These are phyloP conservation scores for Fusarium multiceps DNA, from an alignment of 2,329 filamentous ascomycete species.

Conservation along the genomic window DNA sequence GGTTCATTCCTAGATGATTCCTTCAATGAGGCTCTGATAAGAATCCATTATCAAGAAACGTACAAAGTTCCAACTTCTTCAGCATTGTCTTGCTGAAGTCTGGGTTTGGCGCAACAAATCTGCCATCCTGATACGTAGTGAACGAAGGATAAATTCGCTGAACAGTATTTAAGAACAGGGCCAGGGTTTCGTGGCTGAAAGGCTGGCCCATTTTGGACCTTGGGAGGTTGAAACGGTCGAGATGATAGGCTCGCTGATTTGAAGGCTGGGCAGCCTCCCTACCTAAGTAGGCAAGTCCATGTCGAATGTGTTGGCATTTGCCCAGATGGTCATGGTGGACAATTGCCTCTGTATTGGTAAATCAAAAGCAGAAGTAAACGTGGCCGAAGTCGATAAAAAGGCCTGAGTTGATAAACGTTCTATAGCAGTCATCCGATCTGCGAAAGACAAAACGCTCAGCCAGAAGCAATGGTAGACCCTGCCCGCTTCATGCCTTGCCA, in stretches of 20 bases:
- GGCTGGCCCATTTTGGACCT: background rate
- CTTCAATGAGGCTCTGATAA: background rate
- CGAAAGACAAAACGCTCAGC: slow-evolving; percentile 2
- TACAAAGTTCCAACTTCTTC: slow-evolving; percentile 16
- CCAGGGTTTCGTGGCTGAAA: slow-evolving; percentile 2
- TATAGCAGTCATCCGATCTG: background rate
- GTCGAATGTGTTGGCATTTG: slow-evolving; percentile 9
- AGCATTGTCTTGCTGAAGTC: slow-evolving; percentile 10
- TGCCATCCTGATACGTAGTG: background rate
- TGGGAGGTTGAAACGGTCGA: background rate
- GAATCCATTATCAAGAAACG: background rate
- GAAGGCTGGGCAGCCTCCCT: background rate
- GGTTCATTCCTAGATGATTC: background rate
- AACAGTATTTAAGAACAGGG: background rate
- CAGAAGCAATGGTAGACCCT: background rate
- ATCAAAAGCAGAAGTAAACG: background rate
- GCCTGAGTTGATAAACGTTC: background rate
- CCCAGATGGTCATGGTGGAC: slow-evolving; percentile 1
- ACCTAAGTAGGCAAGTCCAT: slow-evolving; percentile 19
- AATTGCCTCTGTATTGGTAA: background rate
- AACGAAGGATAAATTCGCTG: background rate
- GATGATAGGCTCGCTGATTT: slow-evolving; percentile 12
- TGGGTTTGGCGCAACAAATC: background rate
- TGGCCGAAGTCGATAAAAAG: background rate
- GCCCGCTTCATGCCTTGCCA: background rate